Evolutionary conservation across 108 stramenopile genomes (phyloP), one percentile per base, ranked within the genome.

Genomic region (Nitzschia inconspicua): DNA sequence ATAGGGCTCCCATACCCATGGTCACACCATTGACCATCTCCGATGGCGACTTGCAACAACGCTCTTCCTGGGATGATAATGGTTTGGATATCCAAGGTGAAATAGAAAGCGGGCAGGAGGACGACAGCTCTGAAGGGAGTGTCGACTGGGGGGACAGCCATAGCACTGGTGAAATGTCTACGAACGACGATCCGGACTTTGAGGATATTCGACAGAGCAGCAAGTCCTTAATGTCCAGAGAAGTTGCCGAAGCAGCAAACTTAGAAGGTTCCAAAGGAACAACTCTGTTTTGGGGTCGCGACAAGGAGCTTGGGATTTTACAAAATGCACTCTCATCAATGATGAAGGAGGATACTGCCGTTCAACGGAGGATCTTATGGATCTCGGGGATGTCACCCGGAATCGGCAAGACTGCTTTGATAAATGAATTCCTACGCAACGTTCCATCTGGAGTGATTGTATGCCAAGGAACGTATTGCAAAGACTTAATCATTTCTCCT

Each of bases 261-360:
- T n/a, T n/a, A n/a, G n/a, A n/a, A n/a, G n/a, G n/a, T n/a, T n/a
- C n/a, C n/a, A n/a, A n/a, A n/a, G n/a, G n/a, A n/a, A n/a, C n/a
- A n/a, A n/a, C n/a, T n/a, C n/a, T n/a, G n/a, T 44, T 58, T 41
- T 58, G 43, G 57, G 53, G 53, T 22, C 53, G 53, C 1, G 19
- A 54, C 2, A 16, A 37, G 23, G 53, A 54, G 19, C 34, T 54
- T 23, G 4, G 20, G 3, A 54, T 8, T 5, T 35, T 54, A 3
- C 32, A 37, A 22, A 14, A 1, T 16, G 28, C 35, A 20, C 37
- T 54, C 37, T 36, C 37, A 23, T 13, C 48, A 29, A 14, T n/a
- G n/a, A 39, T n/a, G 1, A 39, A 39, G 37, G n/a, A 39, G 14
- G 37, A 39, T 39, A 39, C 16, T 18, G 34, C 3, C 8, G 29